Percentiles rank a stretch among this genome's conserved stretches.
phyloP scores from a whole-genome alignment of 1,139 yeast genomes.

The Zygoascus meyerae region DNA sequence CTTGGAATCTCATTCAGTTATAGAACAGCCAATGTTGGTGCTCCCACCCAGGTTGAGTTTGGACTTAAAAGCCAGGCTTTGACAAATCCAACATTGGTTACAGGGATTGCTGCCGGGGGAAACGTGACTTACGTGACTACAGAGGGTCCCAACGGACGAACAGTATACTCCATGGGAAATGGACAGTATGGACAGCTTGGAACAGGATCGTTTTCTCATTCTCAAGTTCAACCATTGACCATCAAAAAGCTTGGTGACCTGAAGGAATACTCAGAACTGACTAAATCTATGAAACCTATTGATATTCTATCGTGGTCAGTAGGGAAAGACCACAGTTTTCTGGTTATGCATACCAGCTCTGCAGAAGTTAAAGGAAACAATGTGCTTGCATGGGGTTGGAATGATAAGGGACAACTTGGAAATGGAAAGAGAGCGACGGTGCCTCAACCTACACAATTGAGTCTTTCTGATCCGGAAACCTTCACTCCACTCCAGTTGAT shows the following conservation, averaged over 20 bases:
- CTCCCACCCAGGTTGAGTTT: conserved; percentile 45
- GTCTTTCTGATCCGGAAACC: conserved; percentile 35
- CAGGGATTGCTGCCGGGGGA: conserved; percentile 60
- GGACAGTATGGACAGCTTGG: conserved; percentile 91
- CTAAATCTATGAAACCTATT: conserved; percentile 38
- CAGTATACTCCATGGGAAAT: conserved; percentile 58
- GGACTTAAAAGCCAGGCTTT: conserved; percentile 10
- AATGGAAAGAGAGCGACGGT: conserved; percentile 65
- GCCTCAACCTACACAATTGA: conserved; percentile 52
- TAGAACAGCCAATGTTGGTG: conserved; percentile 60
- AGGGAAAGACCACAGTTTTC: conserved; percentile 63
- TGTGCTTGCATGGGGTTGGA: conserved; percentile 77
- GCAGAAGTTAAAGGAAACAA: conserved; percentile 35
- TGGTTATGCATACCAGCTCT: conserved; percentile 41
- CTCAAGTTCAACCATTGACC: conserved; percentile 60
- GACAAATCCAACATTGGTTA: conserved; percentile 24
- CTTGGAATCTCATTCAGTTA: conserved; percentile 66
- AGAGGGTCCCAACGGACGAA: conserved; percentile 13
- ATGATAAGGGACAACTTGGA: conserved; percentile 77
- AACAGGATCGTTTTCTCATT: conserved; percentile 66
- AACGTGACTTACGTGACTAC: conserved; percentile 50
- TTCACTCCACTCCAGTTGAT: conserved; percentile 17
- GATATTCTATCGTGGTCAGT: conserved; percentile 49
- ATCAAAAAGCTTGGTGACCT: conserved; percentile 44
- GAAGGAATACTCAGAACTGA: conserved; percentile 37